A percentile compares a stretch with the other conserved stretches of the same genome.
These are phyloP conservation scores for Suillus weaverae DNA, from an alignment of 768 basidiomycete genomes.

Conservation along the genomic window DNA sequence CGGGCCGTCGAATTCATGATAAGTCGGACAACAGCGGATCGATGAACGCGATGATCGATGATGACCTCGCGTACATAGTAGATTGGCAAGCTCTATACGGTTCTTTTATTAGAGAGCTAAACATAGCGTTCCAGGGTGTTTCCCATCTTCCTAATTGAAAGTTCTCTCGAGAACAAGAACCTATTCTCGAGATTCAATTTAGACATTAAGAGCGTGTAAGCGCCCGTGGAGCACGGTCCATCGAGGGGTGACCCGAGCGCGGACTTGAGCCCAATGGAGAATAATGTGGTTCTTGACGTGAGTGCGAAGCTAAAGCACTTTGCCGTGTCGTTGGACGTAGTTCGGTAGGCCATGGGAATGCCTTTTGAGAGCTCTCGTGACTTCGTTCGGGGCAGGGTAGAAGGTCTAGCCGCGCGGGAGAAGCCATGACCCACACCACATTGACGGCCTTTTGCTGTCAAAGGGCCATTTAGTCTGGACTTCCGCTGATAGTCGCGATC, in stretches of 20 bases:
- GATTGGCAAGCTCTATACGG: background rate
- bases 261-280: background rate
- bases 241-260: background rate
- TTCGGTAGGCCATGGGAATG: constrained; percentile 3
- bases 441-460: constrained; percentile 16
- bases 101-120: constrained; percentile 1
- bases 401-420: constrained; percentile 6
- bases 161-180: background rate
- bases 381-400: constrained; percentile 5
- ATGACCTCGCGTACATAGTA: background rate
- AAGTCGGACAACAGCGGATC: background rate
- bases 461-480: constrained; percentile 8
- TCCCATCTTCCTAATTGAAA: background rate
- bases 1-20: background rate
- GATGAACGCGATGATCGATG: background rate
- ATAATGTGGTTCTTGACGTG: background rate
- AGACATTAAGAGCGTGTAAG: background rate
- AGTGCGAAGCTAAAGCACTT: background rate
- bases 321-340: constrained; percentile 1
- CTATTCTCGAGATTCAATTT: background rate
- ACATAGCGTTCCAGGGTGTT: background rate
- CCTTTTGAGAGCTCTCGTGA: background rate
- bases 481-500: constrained; percentile 9
- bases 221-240: background rate
- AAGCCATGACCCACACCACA: constrained; percentile 4